phyloP scores from a whole-genome alignment of 768 basidiomycete genomes.

The Gymnopilus dilepis region DNA sequence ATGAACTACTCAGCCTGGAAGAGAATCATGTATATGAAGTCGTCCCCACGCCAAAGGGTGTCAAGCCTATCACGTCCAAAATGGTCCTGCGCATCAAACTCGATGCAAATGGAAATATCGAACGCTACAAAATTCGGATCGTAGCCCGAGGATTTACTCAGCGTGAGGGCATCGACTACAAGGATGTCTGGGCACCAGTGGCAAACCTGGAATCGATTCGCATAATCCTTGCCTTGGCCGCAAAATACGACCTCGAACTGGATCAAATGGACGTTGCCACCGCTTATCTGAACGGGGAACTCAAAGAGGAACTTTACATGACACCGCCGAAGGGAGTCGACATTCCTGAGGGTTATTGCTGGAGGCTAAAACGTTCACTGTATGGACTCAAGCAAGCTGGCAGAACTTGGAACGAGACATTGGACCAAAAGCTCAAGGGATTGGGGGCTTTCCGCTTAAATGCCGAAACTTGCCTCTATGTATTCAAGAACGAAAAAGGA shows the following conservation, averaged over 20 bases:
- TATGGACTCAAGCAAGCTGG: constrained; percentile 26
- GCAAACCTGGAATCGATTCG: constrained; percentile 23
- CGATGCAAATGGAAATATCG: constrained; percentile 20
- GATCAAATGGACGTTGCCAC: constrained; percentile 26
- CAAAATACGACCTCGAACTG: constrained; percentile 22
- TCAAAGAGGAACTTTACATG: constrained; percentile 25
- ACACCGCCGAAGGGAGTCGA: constrained; percentile 13
- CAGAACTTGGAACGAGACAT: constrained; percentile 9
- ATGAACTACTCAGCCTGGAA: constrained; percentile 10
- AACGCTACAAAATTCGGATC: constrained; percentile 18
- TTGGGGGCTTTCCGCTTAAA: constrained; percentile 12
- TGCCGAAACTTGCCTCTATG: constrained; percentile 19
- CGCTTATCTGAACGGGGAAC: constrained; percentile 25
- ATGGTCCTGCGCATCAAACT: constrained; percentile 15
- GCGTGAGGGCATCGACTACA: constrained; percentile 21
- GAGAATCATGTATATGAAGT: constrained; percentile 18
- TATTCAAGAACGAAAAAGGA: not conserved
- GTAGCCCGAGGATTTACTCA: constrained; percentile 24
- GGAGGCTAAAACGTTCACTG: constrained; percentile 20
- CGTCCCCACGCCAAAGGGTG: constrained; percentile 7
- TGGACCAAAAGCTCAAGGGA: constrained; percentile 15
- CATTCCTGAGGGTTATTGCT: constrained; percentile 12
- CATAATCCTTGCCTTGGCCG: constrained; percentile 21
- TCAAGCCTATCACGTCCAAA: constrained; percentile 18
- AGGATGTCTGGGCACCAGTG: constrained; percentile 23